A percentile compares a stretch with the other conserved stretches of the same genome.
Conservation (phyloP, 1,139 yeast species). For the Taiozyma onychis region DNA sequence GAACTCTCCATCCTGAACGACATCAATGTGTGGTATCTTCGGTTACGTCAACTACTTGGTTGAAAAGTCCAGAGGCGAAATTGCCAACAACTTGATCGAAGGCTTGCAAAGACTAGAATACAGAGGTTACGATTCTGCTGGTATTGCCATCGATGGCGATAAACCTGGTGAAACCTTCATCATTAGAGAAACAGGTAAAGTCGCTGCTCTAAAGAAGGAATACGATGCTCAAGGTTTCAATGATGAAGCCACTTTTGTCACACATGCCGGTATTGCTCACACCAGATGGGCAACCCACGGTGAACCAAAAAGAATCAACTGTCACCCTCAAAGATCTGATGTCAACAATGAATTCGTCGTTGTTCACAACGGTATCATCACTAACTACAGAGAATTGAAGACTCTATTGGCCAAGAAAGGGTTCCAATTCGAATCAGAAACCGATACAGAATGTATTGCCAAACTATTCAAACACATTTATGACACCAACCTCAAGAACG, state of each 20-base stretch:
- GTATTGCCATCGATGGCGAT: constrained; percentile 93
- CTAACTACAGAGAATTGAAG: constrained; percentile 88
- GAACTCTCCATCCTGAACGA: neutral
- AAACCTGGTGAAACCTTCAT: constrained; percentile 55
- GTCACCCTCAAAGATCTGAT: constrained; percentile 96
- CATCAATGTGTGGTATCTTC: constrained; percentile 78
- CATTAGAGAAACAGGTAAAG: constrained; percentile 90
- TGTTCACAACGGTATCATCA: constrained; percentile 97
- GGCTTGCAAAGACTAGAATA: constrained; percentile 93
- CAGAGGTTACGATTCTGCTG: constrained; percentile 98
- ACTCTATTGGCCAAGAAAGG: constrained; percentile 79
- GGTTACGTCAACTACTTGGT: constrained; percentile 96
- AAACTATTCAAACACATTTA: constrained; percentile 88
- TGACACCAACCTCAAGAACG: constrained; percentile 66
- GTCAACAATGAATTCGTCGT: constrained; percentile 76
- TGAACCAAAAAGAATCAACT: constrained; percentile 76
- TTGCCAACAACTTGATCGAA: constrained; percentile 80
- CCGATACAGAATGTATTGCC: constrained; percentile 98
- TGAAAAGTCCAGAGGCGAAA: constrained; percentile 88
- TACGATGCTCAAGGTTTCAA: constrained; percentile 51
- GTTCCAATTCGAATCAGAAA: constrained; percentile 79
- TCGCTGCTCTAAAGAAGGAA: constrained; percentile 68
- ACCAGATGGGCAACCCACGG: constrained; percentile 99
- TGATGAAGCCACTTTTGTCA: constrained; percentile 59
- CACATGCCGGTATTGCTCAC: constrained; percentile 96